A percentile compares a stretch with the other conserved stretches of the same genome.
Conservation (phyloP, 352 stramenopile genomes). For the Phytophthora capsici region DNA sequence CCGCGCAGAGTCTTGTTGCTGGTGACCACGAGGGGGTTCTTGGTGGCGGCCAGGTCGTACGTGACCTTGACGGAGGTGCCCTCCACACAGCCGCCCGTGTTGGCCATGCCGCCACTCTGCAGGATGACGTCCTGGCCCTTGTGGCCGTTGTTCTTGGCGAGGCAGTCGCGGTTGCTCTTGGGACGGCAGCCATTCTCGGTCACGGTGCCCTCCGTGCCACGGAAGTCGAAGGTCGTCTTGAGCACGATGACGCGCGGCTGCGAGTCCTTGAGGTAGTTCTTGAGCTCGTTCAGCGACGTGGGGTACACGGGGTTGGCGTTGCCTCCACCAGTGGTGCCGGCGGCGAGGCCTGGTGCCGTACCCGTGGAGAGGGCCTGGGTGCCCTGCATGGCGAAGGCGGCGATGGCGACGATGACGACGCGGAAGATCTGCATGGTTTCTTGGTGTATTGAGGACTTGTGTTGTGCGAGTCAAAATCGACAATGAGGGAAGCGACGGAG, state of each 20-base stretch:
- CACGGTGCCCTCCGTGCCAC: slow-evolving; percentile 50
- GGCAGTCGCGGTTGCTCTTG: slow-evolving; percentile 45
- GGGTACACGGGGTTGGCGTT: slow-evolving; percentile 47
- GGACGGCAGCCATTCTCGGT: slow-evolving; percentile 59
- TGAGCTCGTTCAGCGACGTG: slow-evolving; percentile 46
- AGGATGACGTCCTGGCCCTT: slow-evolving; percentile 65
- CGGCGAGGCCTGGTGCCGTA: slow-evolving; percentile 18
- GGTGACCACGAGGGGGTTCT: slow-evolving; percentile 40
- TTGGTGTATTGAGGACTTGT: slow-evolving; percentile 17
- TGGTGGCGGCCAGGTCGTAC: slow-evolving; percentile 32
- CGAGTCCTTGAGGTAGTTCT: slow-evolving; percentile 46
- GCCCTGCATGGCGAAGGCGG: slow-evolving; percentile 36
- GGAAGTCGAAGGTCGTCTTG: slow-evolving; percentile 57
- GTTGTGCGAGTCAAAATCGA: slow-evolving; percentile 19
- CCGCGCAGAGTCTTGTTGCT: slow-evolving; percentile 57
- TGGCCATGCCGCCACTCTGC: slow-evolving; percentile 54
- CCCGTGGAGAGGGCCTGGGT: slow-evolving; percentile 38
- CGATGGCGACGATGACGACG: slow-evolving; percentile 19
- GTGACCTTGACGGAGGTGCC: slow-evolving; percentile 41
- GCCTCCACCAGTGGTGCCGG: slow-evolving; percentile 52
- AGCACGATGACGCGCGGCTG: slow-evolving; percentile 59
- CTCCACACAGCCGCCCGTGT: slow-evolving; percentile 55
- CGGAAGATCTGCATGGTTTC: slow-evolving; percentile 30
- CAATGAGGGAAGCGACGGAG: slow-evolving; percentile 12
- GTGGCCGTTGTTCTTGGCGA: slow-evolving; percentile 61